A percentile compares a stretch with the other conserved stretches of the same genome.
Evolutionary conservation across 1,284 basidiomycete genomes (phyloP).

Genomic region (Marasmius oreades): DNA sequence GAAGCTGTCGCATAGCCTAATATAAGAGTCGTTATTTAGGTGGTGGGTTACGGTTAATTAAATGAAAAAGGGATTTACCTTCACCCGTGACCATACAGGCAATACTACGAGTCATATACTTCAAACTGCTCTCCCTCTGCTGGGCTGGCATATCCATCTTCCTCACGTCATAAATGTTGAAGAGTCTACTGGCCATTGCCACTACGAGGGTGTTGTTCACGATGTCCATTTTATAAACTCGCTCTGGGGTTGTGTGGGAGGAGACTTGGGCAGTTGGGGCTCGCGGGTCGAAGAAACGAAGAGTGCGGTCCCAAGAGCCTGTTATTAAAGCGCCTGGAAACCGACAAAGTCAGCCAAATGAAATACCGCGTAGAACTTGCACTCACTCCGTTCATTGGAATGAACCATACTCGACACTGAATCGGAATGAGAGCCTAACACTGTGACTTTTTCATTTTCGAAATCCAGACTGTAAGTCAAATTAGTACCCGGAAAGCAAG

Average conservation of each 20-base stretch:
- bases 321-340: conserved; percentile 68
- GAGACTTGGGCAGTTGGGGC: conserved; percentile 54
- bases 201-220: conserved; percentile 78
- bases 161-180: conserved; percentile 83
- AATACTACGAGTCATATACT: conserved; percentile 90
- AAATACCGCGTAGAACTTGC: too few relatives aligned
- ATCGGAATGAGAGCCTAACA: conserved; percentile 66
- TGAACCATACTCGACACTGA: conserved; percentile 63
- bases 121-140: conserved; percentile 87
- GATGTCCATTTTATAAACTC: conserved; percentile 80
- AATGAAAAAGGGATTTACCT: conserved; percentile 46
- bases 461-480: conserved; percentile 54
- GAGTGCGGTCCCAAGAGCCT: conserved; percentile 87
- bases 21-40: not conserved
- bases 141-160: conserved; percentile 73
- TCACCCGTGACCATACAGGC: conserved; percentile 92
- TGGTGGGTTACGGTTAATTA: not conserved
- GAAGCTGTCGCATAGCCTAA: conserved; percentile 93
- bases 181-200: conserved; percentile 85
- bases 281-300: conserved; percentile 87
- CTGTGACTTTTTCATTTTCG: conserved; percentile 53
- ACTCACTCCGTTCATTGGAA: conserved; percentile 50
- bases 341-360: conserved; percentile 1
- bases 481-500: not conserved
- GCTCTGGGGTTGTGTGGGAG: conserved; percentile 73